Conservation (phyloP, 179 eudicot species). For the Amaranthus tricolor region DNA sequence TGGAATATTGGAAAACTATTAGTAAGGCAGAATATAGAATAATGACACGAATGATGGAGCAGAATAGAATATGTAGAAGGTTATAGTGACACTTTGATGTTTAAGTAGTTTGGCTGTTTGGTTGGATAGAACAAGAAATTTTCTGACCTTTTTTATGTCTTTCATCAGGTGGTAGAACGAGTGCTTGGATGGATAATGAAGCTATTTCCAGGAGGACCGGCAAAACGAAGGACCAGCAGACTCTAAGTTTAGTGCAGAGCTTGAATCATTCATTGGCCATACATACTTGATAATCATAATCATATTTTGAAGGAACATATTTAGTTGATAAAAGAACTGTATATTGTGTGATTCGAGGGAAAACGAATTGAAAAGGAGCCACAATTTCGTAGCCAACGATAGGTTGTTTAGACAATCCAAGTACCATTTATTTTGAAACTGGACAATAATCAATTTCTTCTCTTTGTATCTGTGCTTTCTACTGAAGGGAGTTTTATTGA, state of each 20-base stretch:
- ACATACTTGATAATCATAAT: neutral
- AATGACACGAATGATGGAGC: neutral
- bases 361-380: neutral
- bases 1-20: no score
- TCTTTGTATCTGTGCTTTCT: constrained; percentile 3
- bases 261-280: neutral
- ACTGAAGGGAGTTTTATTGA: no score
- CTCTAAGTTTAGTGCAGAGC: constrained; percentile 27
- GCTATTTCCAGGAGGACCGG: constrained; percentile 89
- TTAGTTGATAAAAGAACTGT: constrained; percentile 18
- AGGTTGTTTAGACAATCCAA: constrained; percentile 13
- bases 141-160: neutral
- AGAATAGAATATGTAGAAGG: neutral
- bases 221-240: constrained; percentile 65
- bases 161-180: constrained; percentile 74
- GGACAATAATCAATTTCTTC: constrained; percentile 6
- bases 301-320: constrained; percentile 16
- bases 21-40: no score
- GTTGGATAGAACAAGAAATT: neutral
- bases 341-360: constrained; percentile 9
- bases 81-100: neutral
- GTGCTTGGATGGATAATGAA: constrained; percentile 97
- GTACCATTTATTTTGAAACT: constrained; percentile 19
- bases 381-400: neutral
- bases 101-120: neutral